These are phyloP conservation scores for Sutorius eximius DNA, from an alignment of 1,284 basidiomycete genomes.

Conservation along the genomic window DNA sequence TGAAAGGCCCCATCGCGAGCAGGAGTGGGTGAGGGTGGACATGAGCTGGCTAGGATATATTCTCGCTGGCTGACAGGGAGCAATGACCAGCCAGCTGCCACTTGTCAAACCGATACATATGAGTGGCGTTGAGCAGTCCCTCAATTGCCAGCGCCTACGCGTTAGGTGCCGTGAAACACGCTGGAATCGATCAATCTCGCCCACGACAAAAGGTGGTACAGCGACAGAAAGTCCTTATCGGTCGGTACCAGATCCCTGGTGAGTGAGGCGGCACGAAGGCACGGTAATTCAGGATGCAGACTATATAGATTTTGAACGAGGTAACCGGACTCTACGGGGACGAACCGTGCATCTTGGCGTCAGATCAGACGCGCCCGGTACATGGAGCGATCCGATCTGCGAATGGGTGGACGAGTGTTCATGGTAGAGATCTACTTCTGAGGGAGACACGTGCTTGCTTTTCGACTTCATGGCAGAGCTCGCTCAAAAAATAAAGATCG, in stretches of 20 bases:
- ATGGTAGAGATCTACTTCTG: too few relatives aligned
- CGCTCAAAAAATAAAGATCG: constrained; percentile 57
- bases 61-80: not conserved
- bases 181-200: too few relatives aligned
- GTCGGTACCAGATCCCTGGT: too few relatives aligned
- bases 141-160: not conserved
- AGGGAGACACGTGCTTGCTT: too few relatives aligned
- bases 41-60: not conserved
- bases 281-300: too few relatives aligned
- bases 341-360: too few relatives aligned
- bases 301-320: too few relatives aligned
- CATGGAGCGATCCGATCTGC: constrained; percentile 7
- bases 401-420: not conserved
- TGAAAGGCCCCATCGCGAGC: constrained; percentile 6
- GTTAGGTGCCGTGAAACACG: not conserved
- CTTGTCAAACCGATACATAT: not conserved
- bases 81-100: not conserved
- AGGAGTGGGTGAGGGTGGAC: not conserved
- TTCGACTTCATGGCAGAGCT: constrained; percentile 44
- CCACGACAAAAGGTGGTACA: too few relatives aligned
- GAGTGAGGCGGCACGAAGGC: too few relatives aligned
- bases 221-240: too few relatives aligned
- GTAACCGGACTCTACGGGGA: too few relatives aligned
- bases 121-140: not conserved
- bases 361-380: not conserved